Evolutionary conservation across 75 land plant species (phyloP).

Genomic region (Isoetes taiwanensis): DNA sequence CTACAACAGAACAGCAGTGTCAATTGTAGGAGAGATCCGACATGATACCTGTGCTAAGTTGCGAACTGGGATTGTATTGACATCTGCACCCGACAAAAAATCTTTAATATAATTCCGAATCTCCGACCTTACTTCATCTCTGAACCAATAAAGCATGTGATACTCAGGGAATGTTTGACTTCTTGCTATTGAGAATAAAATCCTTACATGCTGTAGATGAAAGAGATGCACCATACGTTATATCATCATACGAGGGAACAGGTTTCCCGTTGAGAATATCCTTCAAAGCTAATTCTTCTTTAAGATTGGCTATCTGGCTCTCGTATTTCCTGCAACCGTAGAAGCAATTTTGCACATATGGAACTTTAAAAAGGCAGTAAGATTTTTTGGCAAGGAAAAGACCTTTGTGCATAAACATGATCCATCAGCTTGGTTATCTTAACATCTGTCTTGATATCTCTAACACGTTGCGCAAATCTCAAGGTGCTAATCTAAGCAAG

Average conservation of each 20-base stretch:
- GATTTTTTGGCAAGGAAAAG: neutral
- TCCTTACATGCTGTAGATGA: constrained; percentile 1
- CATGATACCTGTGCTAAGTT: constrained; percentile 12
- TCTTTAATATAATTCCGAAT: constrained; percentile 14
- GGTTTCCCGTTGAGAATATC: constrained; percentile 21
- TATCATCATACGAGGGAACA: constrained; percentile 18
- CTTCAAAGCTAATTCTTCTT: constrained; percentile 23
- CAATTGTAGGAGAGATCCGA: neutral
- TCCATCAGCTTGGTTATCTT: constrained; percentile 17
- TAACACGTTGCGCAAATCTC: constrained; percentile 29
- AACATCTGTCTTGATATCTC: constrained; percentile 22
- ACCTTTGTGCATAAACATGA: constrained; percentile 14
- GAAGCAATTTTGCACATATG: neutral
- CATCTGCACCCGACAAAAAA: constrained; percentile 15
- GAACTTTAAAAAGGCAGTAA: neutral
- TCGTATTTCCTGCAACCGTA: constrained; percentile 11
- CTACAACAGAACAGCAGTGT: neutral
- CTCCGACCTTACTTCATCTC: constrained; percentile 13
- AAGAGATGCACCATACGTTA: constrained; percentile 17
- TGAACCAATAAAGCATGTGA: neutral
- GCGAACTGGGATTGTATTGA: constrained; percentile 21
- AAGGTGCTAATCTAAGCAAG: constrained; percentile 25
- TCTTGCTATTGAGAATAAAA: constrained; percentile 3
- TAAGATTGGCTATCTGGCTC: constrained; percentile 17
- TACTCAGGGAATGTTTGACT: neutral